These are phyloP conservation scores for Curvularia hawaiiensis DNA, from an alignment of 2,329 filamentous ascomycete genomes.

Conservation along the genomic window DNA sequence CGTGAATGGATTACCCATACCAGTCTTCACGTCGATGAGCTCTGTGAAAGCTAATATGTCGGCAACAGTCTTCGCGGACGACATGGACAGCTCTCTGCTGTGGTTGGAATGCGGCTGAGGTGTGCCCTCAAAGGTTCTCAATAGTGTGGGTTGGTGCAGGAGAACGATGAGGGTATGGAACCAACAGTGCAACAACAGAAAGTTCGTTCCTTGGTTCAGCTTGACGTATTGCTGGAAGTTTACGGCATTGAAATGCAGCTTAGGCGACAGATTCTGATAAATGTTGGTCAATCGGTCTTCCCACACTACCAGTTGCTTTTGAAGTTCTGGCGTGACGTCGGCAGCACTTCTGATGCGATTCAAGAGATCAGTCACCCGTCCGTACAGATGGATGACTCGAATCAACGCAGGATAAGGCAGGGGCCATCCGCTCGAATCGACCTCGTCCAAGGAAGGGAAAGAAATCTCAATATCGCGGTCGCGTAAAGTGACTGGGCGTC, in stretches of 20 bases:
- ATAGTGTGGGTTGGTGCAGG: constrained; percentile 79
- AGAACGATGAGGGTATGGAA: constrained; percentile 87
- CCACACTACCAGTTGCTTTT: constrained; percentile 75
- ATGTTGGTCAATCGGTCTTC: constrained; percentile 77
- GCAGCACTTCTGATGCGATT: constrained; percentile 78
- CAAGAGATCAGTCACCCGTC: constrained; percentile 79
- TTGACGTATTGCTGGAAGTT: constrained; percentile 88
- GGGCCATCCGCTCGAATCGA: constrained; percentile 68
- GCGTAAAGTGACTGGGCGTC: constrained; percentile 79
- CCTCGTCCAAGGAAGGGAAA: constrained; percentile 64
- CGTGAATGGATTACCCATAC: constrained; percentile 86
- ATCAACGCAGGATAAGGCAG: constrained; percentile 80
- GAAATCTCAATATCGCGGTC: constrained; percentile 85
- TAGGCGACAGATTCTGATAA: constrained; percentile 75
- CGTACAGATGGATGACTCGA: constrained; percentile 84
- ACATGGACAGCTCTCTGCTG: constrained; percentile 82
- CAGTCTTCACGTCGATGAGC: constrained; percentile 82
- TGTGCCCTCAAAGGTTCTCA: constrained; percentile 74
- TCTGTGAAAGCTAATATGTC: constrained; percentile 88
- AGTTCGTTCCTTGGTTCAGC: constrained; percentile 81
- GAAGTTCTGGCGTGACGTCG: constrained; percentile 76
- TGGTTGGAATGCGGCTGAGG: constrained; percentile 78
- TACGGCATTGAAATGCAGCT: constrained; percentile 79
- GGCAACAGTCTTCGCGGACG: constrained; percentile 87
- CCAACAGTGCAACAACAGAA: constrained; percentile 87